Conservation (phyloP, 1,284 basidiomycete genomes). For the Papiliotrema fonsecae region DNA sequence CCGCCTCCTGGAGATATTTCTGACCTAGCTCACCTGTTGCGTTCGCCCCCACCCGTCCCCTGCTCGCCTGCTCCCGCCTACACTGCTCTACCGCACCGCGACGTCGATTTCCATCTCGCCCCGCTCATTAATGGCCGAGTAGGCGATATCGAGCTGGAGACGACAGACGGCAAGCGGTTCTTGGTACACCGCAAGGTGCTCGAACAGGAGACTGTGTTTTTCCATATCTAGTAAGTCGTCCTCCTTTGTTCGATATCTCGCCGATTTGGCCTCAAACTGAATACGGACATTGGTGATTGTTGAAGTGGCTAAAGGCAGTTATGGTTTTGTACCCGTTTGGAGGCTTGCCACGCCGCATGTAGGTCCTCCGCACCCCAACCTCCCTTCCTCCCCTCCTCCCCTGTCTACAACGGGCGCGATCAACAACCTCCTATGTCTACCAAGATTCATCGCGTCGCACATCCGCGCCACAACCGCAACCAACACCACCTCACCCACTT, state of each 20-base stretch:
- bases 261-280: neutral
- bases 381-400: conserved; percentile 1
- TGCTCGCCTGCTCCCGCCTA: conserved; percentile 34
- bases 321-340: conserved; percentile 40
- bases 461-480: conserved; percentile 1
- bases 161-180: conserved; percentile 34
- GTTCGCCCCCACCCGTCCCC: conserved; percentile 11
- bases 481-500: neutral
- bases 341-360: conserved; percentile 13
- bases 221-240: conserved; percentile 39
- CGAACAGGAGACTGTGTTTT: conserved; percentile 40
- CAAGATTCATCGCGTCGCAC: conserved; percentile 24
- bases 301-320: too few species aligned
- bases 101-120: conserved; percentile 26
- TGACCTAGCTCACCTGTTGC: conserved; percentile 3
- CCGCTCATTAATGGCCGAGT: conserved; percentile 24
- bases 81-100: conserved; percentile 28
- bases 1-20: conserved; percentile 1
- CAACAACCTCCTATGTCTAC: conserved; percentile 20
- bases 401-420: conserved; percentile 1
- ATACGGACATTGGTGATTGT: too few species aligned
- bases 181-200: conserved; percentile 33
- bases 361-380: conserved; percentile 3
- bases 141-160: conserved; percentile 35
- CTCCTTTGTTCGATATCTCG: too few species aligned